Evolutionary conservation across 2,329 filamentous ascomycete species (phyloP), one percentile per base, ranked within the genome.

Genomic region (Aureobasidium sp.): DNA sequence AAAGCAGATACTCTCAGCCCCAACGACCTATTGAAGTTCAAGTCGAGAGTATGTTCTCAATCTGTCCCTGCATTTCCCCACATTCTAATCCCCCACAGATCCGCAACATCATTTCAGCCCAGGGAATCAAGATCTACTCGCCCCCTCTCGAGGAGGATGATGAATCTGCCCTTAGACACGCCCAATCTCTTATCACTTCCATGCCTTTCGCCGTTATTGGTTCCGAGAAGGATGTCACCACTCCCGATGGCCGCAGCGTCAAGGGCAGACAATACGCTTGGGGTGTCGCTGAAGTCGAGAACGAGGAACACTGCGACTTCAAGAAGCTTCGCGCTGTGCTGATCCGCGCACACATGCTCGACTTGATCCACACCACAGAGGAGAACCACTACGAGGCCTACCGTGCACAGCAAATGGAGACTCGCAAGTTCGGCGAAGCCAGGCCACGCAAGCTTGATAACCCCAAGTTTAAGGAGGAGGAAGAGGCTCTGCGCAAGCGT

Each of bases 381-480:
- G 94, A 99, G 83, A 87, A 91, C 71, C 94, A 99, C 84, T 99
- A 99, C 82, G 94, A 99, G 79, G 93, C 91, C 64, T 99, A 99
- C 83, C 93, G 94, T 71, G 94, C 94, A 61, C 91, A 96, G 78
- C 95, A 99, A 80, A 99, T 99, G 94, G 94, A 99, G 83, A 99
- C 94, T 55, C 87, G 94, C 80, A 99, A 99, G 81, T 97, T 99
- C 70, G 94, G 94, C 78, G 95, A 99, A 81, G 93, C 92, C 63
- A 87, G 93, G 68, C 94, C 94, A 69, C 85, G 93, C 78, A 99
- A 99, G 86, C 83, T 99, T 71, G 94, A 99, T 81, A 99, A 99
- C 83, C 94, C 94, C 80, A 99, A 99, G 83, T 99, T 97, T 86
- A 99, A 99, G 86, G 94, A 99, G 77, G 94, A 99, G 79, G 94